A percentile compares a stretch with the other conserved stretches of the same genome.
Conservation (phyloP, 257 asterid species). For the Vinca minor region DNA sequence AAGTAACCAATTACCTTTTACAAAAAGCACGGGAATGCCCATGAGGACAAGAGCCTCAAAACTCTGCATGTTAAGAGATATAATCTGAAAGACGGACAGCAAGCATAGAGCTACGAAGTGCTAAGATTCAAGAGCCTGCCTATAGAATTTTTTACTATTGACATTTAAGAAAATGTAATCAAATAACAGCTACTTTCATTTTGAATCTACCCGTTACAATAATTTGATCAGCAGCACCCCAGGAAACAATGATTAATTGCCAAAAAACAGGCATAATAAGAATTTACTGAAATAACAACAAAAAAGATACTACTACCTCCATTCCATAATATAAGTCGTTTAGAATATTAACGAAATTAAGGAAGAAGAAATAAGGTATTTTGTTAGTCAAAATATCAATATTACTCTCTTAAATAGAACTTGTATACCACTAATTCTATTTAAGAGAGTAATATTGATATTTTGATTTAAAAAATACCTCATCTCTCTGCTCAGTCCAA, state of each 20-base stretch:
- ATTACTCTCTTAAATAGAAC: too few relatives aligned
- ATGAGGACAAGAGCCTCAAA: constrained; percentile 29
- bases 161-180: not conserved
- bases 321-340: too few relatives aligned
- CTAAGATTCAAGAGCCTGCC: not conserved
- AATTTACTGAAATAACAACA: not conserved
- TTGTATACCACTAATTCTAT: too few relatives aligned
- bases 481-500: too few relatives aligned
- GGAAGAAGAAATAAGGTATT: too few relatives aligned
- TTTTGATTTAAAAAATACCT: too few relatives aligned
- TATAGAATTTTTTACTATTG: not conserved
- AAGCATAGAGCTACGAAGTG: not conserved
- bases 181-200: not conserved
- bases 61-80: constrained; percentile 27
- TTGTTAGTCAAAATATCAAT: too few relatives aligned
- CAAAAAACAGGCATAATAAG: not conserved
- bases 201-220: not conserved
- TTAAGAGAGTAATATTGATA: too few relatives aligned
- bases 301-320: too few relatives aligned
- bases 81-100: constrained; percentile 17
- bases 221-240: not conserved
- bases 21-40: constrained; percentile 27
- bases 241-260: not conserved
- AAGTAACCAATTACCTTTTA: constrained; percentile 26
- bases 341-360: too few relatives aligned